Conservation (phyloP, 106 monocot genomes). For the Allium fistulosum region DNA sequence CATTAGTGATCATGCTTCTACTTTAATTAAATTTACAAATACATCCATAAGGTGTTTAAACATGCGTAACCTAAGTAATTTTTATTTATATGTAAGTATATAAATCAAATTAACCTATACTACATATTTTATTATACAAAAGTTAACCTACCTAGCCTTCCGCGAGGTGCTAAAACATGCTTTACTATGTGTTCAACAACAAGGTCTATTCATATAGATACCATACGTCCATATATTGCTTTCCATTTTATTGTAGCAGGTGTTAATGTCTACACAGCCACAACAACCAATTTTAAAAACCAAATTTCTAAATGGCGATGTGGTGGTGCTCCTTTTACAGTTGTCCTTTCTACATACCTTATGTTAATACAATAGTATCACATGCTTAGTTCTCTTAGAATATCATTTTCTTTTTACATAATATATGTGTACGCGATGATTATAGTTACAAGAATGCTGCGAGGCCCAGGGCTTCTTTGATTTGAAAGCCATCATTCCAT, state of each 20-base stretch:
- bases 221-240: neutral
- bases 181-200: too few relatives aligned
- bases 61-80: too few relatives aligned
- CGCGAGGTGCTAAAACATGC: too few relatives aligned
- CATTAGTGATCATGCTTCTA: too few relatives aligned
- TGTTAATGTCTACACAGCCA: slow-evolving; percentile 32
- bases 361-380: neutral
- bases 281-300: slow-evolving; percentile 33
- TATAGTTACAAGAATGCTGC: slow-evolving; percentile 41
- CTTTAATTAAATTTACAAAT: too few relatives aligned
- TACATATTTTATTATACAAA: too few relatives aligned
- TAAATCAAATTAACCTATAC: too few relatives aligned
- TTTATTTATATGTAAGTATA: too few relatives aligned
- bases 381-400: neutral
- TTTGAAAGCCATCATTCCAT: slow-evolving; percentile 68
- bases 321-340: slow-evolving; percentile 34
- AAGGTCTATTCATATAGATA: too few relatives aligned
- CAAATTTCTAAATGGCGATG: slow-evolving; percentile 32
- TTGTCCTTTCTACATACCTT: neutral
- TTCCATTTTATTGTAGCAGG: slow-evolving; percentile 34
- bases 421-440: slow-evolving; percentile 51
- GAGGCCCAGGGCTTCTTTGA: slow-evolving; percentile 40
- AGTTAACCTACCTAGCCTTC: too few relatives aligned
- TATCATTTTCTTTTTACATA: neutral
- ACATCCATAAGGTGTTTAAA: too few relatives aligned